phyloP scores from a whole-genome alignment of 176 grass and related monocot species.

The Elymus sibiricus region DNA sequence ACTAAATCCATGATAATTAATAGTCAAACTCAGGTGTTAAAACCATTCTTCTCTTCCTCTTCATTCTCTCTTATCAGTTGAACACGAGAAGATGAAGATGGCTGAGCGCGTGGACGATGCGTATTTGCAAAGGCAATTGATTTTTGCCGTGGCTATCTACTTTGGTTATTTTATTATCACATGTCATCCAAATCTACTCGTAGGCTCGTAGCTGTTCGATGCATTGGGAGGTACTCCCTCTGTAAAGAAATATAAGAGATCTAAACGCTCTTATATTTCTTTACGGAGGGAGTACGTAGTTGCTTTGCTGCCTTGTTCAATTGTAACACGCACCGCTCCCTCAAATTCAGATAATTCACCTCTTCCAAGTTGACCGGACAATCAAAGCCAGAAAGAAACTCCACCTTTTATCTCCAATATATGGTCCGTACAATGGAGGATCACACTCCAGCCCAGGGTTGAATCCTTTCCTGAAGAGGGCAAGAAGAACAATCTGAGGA shows the following conservation, averaged over 20 bases:
- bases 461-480: not conserved
- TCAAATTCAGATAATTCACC: slow-evolving; percentile 10
- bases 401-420: not conserved
- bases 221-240: too few relatives aligned
- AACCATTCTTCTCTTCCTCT: not conserved
- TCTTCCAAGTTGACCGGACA: not conserved
- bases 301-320: slow-evolving; percentile 12
- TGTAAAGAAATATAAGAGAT: too few relatives aligned
- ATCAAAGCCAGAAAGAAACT: not conserved
- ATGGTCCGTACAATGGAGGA: slow-evolving; percentile 1
- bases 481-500: not conserved
- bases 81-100: not conserved
- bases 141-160: not conserved
- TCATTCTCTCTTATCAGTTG: not conserved
- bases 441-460: not conserved
- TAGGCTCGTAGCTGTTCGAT: too few relatives aligned
- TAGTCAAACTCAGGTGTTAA: slow-evolving; percentile 12
- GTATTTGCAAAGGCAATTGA: slow-evolving; percentile 24
- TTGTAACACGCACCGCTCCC: not conserved
- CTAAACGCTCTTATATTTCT: too few relatives aligned
- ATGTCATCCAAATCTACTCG: not conserved
- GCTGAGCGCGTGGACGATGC: not conserved
- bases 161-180: not conserved
- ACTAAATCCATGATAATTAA: too few relatives aligned
- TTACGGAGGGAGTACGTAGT: too few relatives aligned